Percentiles rank a stretch among this genome's conserved stretches.
These are phyloP conservation scores for Poa pratensis DNA, from an alignment of 176 grass and related monocot species.

Conservation along the genomic window DNA sequence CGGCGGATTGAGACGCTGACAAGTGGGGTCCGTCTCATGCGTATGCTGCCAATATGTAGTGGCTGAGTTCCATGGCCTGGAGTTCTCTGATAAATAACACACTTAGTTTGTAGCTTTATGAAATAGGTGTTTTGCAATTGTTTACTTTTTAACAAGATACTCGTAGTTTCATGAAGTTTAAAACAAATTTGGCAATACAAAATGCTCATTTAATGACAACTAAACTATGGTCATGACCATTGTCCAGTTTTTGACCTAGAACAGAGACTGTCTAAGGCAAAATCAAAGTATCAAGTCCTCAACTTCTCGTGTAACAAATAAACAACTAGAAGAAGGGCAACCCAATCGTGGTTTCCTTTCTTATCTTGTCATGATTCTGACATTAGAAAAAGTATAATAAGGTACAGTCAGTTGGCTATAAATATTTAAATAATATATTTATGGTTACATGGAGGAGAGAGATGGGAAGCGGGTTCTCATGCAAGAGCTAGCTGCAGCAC, in stretches of 20 bases:
- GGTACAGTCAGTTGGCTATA: too few relatives aligned
- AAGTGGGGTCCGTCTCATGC: constrained; percentile 47
- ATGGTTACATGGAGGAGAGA: too few relatives aligned
- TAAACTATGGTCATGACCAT: not conserved
- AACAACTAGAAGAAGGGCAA: not conserved
- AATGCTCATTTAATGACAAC: not conserved
- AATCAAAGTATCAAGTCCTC: not conserved
- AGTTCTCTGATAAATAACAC: too few relatives aligned
- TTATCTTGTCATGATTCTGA: not conserved
- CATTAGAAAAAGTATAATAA: not conserved
- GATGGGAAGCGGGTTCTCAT: too few relatives aligned
- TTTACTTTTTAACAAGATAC: not conserved
- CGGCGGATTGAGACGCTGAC: not conserved
- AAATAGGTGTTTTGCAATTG: not conserved
- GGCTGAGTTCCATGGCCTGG: too few relatives aligned
- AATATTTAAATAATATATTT: too few relatives aligned
- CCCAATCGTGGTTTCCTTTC: not conserved
- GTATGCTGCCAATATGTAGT: constrained; percentile 52
- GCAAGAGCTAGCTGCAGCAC: too few relatives aligned
- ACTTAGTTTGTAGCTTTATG: not conserved
- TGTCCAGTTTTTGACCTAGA: not conserved
- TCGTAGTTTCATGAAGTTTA: not conserved
- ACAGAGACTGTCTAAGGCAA: not conserved
- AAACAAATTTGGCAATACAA: not conserved
- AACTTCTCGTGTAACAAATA: not conserved